A percentile compares a stretch with the other conserved stretches of the same genome.
Evolutionary conservation across 495 filamentous ascomycete species (phyloP).

Genomic region (Penicillium dipodomyicola): DNA sequence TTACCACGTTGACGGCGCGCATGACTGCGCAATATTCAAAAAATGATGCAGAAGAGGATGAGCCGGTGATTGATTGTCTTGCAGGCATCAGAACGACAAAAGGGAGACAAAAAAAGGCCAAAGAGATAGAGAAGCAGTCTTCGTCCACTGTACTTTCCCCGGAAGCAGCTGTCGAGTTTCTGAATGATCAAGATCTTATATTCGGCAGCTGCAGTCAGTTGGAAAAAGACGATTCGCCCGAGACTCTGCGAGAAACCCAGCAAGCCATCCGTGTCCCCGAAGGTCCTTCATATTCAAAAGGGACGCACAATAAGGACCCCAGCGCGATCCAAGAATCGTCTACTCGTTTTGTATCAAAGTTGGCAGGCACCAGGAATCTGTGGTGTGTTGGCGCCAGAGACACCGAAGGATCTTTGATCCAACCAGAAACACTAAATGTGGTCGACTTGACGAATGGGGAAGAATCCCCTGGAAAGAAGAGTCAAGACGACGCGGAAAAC

Average conservation of each 20-base stretch:
- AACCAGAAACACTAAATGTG: slow-evolving; percentile 56
- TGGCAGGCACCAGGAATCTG: slow-evolving; percentile 43
- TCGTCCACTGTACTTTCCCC: slow-evolving; percentile 66
- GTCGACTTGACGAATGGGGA: slow-evolving; percentile 41
- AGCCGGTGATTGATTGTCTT: slow-evolving; percentile 15
- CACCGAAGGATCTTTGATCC: slow-evolving; percentile 56
- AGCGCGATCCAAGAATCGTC: not conserved
- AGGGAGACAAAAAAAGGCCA: slow-evolving; percentile 23
- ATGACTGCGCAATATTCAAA: slow-evolving; percentile 71
- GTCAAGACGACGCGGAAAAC: not conserved
- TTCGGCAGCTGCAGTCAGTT: slow-evolving; percentile 95
- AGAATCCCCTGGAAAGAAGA: slow-evolving; percentile 1
- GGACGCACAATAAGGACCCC: not conserved
- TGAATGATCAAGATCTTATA: slow-evolving; percentile 75
- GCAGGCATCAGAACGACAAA: slow-evolving; percentile 27
- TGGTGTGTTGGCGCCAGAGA: slow-evolving; percentile 72
- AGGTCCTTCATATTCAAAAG: slow-evolving; percentile 7
- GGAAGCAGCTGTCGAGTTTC: slow-evolving; percentile 61
- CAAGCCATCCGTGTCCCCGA: slow-evolving; percentile 65
- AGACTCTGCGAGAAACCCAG: slow-evolving; percentile 64
- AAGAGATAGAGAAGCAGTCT: slow-evolving; percentile 36
- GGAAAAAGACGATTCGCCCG: slow-evolving; percentile 70
- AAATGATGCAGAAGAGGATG: slow-evolving; percentile 15
- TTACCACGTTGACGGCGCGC: slow-evolving; percentile 79
- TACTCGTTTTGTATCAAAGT: slow-evolving; percentile 24